A percentile compares a stretch with the other conserved stretches of the same genome.
These are phyloP conservation scores for Vitis hybrid DNA, from an alignment of 177 flowering plant genomes.

Conservation along the genomic window DNA sequence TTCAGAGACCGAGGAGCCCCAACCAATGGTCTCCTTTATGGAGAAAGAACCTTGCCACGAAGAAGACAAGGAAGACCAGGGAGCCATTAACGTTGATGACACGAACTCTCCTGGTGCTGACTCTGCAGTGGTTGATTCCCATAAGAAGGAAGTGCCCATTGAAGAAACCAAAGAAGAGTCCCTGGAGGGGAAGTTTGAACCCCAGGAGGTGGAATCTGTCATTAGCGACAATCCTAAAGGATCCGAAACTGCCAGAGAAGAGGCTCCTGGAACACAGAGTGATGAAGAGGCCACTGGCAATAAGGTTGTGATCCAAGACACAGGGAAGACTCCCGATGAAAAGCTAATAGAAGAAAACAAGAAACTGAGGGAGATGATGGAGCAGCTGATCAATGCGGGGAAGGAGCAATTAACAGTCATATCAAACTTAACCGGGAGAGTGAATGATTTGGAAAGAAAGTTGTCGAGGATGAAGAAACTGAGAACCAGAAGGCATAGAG, in stretches of 20 bases:
- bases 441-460: conserved; percentile 58
- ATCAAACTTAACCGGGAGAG: conserved; percentile 44
- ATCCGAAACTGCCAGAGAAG: conserved; percentile 4
- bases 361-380: conserved; percentile 52
- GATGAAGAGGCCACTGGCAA: background rate
- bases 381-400: conserved; percentile 55
- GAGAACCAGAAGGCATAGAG: conserved; percentile 11
- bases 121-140: too few species aligned
- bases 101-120: too few species aligned
- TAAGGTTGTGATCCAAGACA: background rate
- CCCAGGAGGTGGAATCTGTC: background rate
- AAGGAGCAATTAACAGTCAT: conserved; percentile 56
- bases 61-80: too few species aligned
- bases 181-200: background rate
- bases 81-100: too few species aligned
- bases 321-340: conserved; percentile 10
- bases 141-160: too few species aligned
- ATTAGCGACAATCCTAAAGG: background rate
- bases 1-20: too few species aligned
- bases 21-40: too few species aligned
- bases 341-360: conserved; percentile 51
- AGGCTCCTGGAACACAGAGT: background rate
- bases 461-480: conserved; percentile 31
- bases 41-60: too few species aligned
- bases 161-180: too few species aligned